Conservation (phyloP, 2,329 filamentous ascomycete genomes). For the Chrysoporthe cubensis region DNA sequence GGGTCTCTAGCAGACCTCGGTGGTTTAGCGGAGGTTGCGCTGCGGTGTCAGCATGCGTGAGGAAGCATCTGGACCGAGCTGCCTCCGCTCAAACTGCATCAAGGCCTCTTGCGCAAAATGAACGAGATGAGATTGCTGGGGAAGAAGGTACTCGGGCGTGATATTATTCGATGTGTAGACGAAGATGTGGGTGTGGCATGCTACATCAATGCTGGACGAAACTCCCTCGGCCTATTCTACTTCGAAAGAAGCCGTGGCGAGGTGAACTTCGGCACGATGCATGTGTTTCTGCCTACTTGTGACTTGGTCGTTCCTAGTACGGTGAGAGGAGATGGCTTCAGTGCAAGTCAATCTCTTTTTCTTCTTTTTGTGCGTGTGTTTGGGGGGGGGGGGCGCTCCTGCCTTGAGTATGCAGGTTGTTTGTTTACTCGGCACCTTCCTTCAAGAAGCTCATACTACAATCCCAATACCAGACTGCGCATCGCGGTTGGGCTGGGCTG, state of each 20-base stretch:
- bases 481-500: too few relatives aligned
- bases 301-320: neutral
- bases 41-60: neutral
- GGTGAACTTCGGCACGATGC: neutral
- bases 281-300: too few relatives aligned
- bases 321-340: neutral
- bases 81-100: neutral
- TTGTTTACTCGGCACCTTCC: slow-evolving; percentile 2
- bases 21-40: neutral
- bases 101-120: too few relatives aligned
- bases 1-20: neutral
- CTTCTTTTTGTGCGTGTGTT: too few relatives aligned
- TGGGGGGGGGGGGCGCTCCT: neutral
- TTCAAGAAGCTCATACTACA: neutral
- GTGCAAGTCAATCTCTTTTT: too few relatives aligned
- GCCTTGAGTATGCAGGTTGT: neutral
- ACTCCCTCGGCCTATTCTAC: neutral
- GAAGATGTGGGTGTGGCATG: neutral
- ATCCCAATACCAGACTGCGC: neutral
- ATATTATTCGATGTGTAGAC: neutral
- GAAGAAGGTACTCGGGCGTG: neutral
- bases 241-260: neutral
- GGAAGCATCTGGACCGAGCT: neutral
- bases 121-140: neutral
- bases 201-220: neutral